Base-by-base conservation (phyloP, 805 yeast species). In the Aciculoconidium aculeatum region DNA sequence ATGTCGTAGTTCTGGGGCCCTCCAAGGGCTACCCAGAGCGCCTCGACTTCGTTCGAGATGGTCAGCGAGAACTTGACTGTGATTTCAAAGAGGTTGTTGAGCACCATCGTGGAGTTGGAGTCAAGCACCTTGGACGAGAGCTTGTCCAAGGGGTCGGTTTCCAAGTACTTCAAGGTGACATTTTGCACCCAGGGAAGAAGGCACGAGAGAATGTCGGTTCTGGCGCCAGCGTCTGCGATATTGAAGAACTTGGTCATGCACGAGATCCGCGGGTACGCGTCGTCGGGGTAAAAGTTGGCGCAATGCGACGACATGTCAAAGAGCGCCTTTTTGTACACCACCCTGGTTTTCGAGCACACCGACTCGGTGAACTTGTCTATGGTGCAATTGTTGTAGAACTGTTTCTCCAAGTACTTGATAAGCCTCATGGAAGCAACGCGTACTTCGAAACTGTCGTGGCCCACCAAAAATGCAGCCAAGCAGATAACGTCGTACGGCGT, bases 11-110 rank as follows among this genome's bases (percentile, higher is more conserved):
- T 87, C n/a, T 61, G 67, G 17, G 72, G 68, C 16, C 73, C 69
- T 1, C 94, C 95, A n/a, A 92, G 61, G 0, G 96, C 90, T 4
- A 84, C 86, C 99, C 99, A 92, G 13, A 92, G 55, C 0, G 94
- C 94, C 51, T 88, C 96, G 7, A 92, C 85, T 44, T 87, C 97
- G 44, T 80, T 81, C 24, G 85, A 84, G 41, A 85, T 75, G 9
- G 67, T 64, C 26, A 80, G 78, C 29, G 88, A 75, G 42, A 80
- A 83, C 35, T 75, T 75, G 20, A 86, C 75, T 0, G 96, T 86
- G 21, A 92, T 80, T 42, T 85, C 96, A 51, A 88, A 75, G 31
- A 90, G 57, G 39, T 88, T 87, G 37, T 72, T 73, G 41, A 90
- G 47, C 2, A 86, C 85, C 94, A 88, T 85, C 28, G 68, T 51